Percentiles rank a stretch among this genome's conserved stretches.
Conservation (phyloP, 1,284 basidiomycete species). For the Wallemia hederae region DNA sequence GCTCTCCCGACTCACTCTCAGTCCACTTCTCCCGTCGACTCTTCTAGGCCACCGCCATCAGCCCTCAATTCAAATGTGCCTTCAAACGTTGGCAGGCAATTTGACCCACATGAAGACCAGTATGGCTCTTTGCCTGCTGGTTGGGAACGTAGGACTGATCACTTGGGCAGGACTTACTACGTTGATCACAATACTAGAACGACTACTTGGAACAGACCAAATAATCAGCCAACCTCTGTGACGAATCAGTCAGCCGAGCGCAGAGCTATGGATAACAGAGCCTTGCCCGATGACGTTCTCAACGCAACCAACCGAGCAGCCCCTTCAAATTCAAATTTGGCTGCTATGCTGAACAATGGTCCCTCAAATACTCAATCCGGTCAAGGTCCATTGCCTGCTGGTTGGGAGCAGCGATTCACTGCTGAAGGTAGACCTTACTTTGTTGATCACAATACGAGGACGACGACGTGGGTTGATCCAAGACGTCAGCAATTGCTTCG, state of each 20-base stretch:
- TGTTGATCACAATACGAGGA: conserved; percentile 82
- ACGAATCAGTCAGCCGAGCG: conserved; percentile 25
- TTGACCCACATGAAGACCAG: conserved; percentile 50
- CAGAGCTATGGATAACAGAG: conserved; percentile 42
- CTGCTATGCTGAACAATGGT: conserved; percentile 16
- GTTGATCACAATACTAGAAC: conserved; percentile 76
- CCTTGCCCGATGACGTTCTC: conserved; percentile 47
- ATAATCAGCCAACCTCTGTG: conserved; percentile 23
- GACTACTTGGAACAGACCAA: conserved; percentile 67
- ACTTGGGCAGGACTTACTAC: conserved; percentile 63
- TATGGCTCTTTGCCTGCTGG: conserved; percentile 51
- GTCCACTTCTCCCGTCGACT: conserved; percentile 12
- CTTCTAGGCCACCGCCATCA: conserved; percentile 19
- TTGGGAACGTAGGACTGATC: conserved; percentile 81
- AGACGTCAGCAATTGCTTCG: conserved; percentile 56
- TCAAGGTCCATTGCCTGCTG: conserved; percentile 54
- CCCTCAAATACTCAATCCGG: conserved; percentile 40
- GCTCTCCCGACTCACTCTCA: conserved; percentile 2
- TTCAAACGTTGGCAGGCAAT: conserved; percentile 27
- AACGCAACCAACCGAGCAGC: conserved; percentile 15
- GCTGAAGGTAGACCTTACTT: conserved; percentile 96
- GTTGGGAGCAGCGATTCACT: conserved; percentile 94
- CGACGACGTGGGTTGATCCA: conserved; percentile 90
- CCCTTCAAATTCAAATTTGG: conserved; percentile 2
- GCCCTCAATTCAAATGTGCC: conserved; percentile 15